These are phyloP conservation scores for Phytophthora chlamydospora DNA, from an alignment of 352 stramenopile genomes.

Conservation along the genomic window DNA sequence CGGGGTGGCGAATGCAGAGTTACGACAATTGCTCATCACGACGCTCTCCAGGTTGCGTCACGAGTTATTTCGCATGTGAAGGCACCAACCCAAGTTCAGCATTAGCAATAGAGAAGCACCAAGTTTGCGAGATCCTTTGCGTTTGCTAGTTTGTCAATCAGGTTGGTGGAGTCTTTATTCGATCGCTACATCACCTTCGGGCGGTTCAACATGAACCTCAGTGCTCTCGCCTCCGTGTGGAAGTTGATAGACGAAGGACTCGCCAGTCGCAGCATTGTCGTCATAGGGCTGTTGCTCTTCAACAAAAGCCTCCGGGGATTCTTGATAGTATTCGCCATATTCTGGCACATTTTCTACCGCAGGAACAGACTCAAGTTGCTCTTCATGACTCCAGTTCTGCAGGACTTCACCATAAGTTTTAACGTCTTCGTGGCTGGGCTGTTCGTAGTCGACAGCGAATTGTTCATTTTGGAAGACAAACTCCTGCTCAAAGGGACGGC, in stretches of 20 bases:
- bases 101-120: constrained; percentile 23
- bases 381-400: constrained; percentile 9
- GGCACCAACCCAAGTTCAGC: not conserved
- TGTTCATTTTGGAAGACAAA: constrained; percentile 4
- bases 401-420: not conserved
- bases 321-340: constrained; percentile 11
- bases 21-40: constrained; percentile 60
- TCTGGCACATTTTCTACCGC: constrained; percentile 5
- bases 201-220: not conserved
- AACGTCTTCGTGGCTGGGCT: constrained; percentile 1
- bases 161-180: not conserved
- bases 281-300: constrained; percentile 12
- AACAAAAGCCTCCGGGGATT: not conserved
- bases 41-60: constrained; percentile 76
- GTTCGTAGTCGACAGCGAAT: not conserved
- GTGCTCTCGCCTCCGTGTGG: not conserved
- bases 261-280: not conserved
- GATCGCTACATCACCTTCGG: not conserved
- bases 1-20: constrained; percentile 34
- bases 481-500: constrained; percentile 2
- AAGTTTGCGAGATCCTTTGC: not conserved
- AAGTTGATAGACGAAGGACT: not conserved
- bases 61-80: constrained; percentile 83
- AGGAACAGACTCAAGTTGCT: not conserved
- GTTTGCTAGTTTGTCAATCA: constrained; percentile 10